Conservation (phyloP, 305 asterid species). For the Euphrasia arctica region DNA sequence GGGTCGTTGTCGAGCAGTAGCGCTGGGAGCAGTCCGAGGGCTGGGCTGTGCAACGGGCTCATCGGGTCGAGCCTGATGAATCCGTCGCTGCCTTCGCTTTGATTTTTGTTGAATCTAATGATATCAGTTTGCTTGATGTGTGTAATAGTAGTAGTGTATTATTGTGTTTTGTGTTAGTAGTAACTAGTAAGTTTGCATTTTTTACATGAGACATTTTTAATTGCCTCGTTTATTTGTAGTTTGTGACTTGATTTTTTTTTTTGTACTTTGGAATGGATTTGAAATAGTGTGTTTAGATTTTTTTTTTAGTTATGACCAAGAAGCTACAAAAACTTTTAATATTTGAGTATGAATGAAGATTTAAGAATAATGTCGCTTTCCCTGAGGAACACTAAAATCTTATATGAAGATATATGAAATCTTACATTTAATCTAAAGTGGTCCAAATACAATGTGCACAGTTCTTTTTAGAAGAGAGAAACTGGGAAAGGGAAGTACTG, state of each 20-base stretch:
- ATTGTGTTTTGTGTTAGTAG: background rate
- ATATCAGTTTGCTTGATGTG: background rate
- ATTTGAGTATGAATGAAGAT: no score
- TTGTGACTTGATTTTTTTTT: background rate
- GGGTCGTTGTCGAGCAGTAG: constrained; percentile 80
- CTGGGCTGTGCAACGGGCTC: constrained; percentile 33
- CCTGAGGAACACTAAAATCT: constrained; percentile 19
- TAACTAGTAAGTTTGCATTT: background rate
- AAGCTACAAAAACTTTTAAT: no score
- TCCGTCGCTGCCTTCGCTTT: constrained; percentile 28
- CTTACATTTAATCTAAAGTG: constrained; percentile 31
- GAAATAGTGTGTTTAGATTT: no score
- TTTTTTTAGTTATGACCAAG: no score
- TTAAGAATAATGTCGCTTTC: constrained; percentile 1
- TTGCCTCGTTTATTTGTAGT: background rate
- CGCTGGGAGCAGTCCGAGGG: constrained; percentile 79
- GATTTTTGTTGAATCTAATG: no score
- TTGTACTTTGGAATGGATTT: background rate
- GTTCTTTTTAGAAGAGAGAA: background rate
- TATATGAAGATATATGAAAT: constrained; percentile 29
- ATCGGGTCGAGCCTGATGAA: constrained; percentile 36
- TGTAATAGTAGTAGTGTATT: background rate
- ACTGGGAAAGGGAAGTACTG: background rate
- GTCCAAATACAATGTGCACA: background rate
- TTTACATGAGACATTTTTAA: background rate